Conservation (phyloP, 139 green algal species). For the Trebouxia sp. region DNA sequence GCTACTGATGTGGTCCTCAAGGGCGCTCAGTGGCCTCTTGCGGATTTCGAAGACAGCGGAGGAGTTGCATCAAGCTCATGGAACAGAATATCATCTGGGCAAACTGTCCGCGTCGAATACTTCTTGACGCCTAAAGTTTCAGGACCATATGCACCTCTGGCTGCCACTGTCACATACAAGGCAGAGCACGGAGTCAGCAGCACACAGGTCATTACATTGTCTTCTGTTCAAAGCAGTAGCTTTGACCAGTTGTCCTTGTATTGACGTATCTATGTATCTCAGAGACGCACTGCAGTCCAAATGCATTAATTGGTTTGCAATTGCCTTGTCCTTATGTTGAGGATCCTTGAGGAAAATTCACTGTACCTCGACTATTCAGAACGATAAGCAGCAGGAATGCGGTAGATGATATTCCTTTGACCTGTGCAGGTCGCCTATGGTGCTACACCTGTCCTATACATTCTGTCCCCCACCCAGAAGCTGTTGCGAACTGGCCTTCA, state of each 20-base stretch:
- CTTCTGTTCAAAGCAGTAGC: too few relatives aligned
- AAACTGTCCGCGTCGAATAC: not conserved
- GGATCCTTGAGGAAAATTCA: too few relatives aligned
- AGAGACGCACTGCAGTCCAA: too few relatives aligned
- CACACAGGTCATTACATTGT: not conserved
- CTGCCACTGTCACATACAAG: constrained; percentile 5
- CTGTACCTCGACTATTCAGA: too few relatives aligned
- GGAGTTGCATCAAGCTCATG: not conserved
- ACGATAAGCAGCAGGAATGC: too few relatives aligned
- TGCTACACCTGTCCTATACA: constrained; percentile 3
- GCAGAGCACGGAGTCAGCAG: not conserved
- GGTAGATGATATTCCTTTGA: too few relatives aligned
- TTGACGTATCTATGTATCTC: too few relatives aligned
- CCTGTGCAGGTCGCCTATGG: constrained; percentile 10
- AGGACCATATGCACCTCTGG: constrained; percentile 13
- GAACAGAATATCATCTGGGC: not conserved
- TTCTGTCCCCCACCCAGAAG: constrained; percentile 9
- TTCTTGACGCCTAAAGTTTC: constrained; percentile 5
- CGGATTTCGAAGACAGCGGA: constrained; percentile 11
- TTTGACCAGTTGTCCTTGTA: too few relatives aligned
- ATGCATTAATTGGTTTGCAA: too few relatives aligned
- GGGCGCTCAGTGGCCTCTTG: not conserved
- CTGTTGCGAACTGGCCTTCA: not conserved
- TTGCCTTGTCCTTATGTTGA: too few relatives aligned
- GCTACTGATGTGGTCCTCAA: not conserved